Evolutionary conservation across 805 yeast species (phyloP), one percentile per base, ranked within the genome.

Genomic region (Nadsonia fulvescens): DNA sequence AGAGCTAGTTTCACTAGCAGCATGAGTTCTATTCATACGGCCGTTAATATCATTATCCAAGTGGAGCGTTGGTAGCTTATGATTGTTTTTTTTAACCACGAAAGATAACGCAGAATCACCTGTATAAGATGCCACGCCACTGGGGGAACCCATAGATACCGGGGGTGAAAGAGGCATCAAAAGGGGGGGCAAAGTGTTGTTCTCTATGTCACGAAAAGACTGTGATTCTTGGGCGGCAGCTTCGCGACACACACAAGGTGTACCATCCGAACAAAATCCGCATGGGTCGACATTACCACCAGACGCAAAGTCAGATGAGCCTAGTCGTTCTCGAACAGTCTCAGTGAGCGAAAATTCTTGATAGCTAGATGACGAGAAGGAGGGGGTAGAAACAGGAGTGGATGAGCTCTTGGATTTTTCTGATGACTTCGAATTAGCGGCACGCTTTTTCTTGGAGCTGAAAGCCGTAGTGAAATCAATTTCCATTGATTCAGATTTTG

Each of bases 171-270:
- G 30, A 17, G 37, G 29, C 20, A 32, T 34, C 16, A 36, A 28
- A 12, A 40, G 23, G 9, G 40, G 40, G 15, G 48, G 43, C 12
- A 39, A 31, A 8, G 33, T 27, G 24, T 26, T 30, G 23, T 28
- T 32, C 15, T 39, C 40, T 12, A 38, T 25, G 16, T 38, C 44
- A 6, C 40, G 33, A 27, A 40, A 43, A 9, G 49, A 51, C n/a
- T 51, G 51, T 18, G 54, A 51, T 27, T 51, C 60, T 11, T 44
- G 39, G 1, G 51, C 51, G 6, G 63, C 66, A 10, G 68, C 76
- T 38, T 81, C 94, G 14, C 86, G 66, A 46, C 95, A 86, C 2
- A 86, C 76, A 51, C 96, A 86, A 2, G 93, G 83, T 0, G 92
- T 71, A 37, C 71, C 89, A 37, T 78, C 93, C 0, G 92, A 68